Percentiles rank a stretch among this genome's conserved stretches.
Evolutionary conservation across 805 yeast species (phyloP).

Genomic region (Candida methanosorbosa): DNA sequence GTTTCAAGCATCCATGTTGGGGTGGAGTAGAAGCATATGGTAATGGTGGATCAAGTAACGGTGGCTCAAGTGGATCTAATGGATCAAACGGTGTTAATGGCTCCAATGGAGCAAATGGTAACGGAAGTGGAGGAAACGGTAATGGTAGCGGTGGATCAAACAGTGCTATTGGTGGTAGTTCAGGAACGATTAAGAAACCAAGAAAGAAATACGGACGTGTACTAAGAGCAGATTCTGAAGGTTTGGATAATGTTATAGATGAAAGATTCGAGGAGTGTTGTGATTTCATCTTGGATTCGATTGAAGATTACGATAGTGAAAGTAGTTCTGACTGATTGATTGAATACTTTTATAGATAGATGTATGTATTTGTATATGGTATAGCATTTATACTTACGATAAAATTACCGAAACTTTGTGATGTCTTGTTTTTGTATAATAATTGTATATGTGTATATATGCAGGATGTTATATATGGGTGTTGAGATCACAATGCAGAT

Average conservation of each 20-base stretch:
- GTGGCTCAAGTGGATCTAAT: slow-evolving; percentile 6
- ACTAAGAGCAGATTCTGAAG: slow-evolving; percentile 61
- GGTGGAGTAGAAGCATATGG: slow-evolving; percentile 24
- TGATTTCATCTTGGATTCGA: slow-evolving; percentile 73
- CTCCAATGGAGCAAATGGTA: slow-evolving; percentile 20
- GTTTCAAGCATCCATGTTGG: slow-evolving; percentile 76
- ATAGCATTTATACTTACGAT: background rate
- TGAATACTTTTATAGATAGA: background rate
- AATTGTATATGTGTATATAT: too few species aligned
- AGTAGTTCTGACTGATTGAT: slow-evolving; percentile 8
- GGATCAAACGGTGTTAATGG: slow-evolving; percentile 8
- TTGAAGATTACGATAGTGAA: slow-evolving; percentile 55
- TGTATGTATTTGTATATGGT: background rate
- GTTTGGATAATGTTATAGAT: slow-evolving; percentile 65
- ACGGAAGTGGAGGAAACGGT: slow-evolving; percentile 6
- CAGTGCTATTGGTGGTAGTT: slow-evolving; percentile 19
- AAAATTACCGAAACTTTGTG: too few species aligned
- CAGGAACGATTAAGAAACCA: slow-evolving; percentile 48
- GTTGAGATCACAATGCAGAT: slow-evolving; percentile 37
- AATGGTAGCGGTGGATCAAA: slow-evolving; percentile 9
- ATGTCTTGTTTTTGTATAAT: too few species aligned
- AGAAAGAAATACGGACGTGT: slow-evolving; percentile 91
- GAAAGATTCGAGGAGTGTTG: slow-evolving; percentile 82
- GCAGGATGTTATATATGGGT: background rate
- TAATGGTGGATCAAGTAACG: slow-evolving; percentile 7